Conservation (phyloP, 2,329 filamentous ascomycete species). For the Leptographium galeiforme region DNA sequence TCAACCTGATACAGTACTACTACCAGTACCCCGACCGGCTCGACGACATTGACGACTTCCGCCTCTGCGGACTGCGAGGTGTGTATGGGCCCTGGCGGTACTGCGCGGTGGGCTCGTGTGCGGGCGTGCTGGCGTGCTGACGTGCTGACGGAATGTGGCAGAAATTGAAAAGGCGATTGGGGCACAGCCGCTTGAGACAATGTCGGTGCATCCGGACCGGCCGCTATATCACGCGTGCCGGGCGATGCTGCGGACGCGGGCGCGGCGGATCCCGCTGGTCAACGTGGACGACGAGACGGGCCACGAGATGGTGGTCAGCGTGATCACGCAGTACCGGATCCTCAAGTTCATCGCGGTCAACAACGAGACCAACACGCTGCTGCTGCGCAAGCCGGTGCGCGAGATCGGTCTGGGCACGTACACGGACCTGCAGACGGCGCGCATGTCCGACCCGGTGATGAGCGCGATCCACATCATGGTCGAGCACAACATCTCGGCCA, state of each 20-base stretch:
- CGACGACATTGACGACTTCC: conserved; percentile 83
- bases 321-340: conserved; percentile 96
- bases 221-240: conserved; percentile 92
- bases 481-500: conserved; percentile 81
- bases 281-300: conserved; percentile 91
- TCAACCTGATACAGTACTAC: conserved; percentile 98
- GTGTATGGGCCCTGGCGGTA: too few species aligned
- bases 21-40: conserved; percentile 91
- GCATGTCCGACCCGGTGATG: conserved; percentile 82
- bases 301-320: conserved; percentile 84
- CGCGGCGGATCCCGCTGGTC: conserved; percentile 83
- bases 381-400: conserved; percentile 73
- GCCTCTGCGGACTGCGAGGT: conserved; percentile 84
- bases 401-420: conserved; percentile 83
- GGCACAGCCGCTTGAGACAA: conserved; percentile 80
- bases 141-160: conserved; percentile 22
- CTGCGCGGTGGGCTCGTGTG: too few species aligned
- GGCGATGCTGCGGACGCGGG: conserved; percentile 85
- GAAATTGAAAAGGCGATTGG: conserved; percentile 93
- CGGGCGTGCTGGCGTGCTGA: conserved; percentile 1
- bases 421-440: conserved; percentile 62
- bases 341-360: conserved; percentile 98
- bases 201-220: conserved; percentile 83
- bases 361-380: conserved; percentile 67
- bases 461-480: conserved; percentile 92